Evolutionary conservation across 495 filamentous ascomycete genomes (phyloP), one percentile per base, ranked within the genome.

Genomic region (Tuber magnatum): DNA sequence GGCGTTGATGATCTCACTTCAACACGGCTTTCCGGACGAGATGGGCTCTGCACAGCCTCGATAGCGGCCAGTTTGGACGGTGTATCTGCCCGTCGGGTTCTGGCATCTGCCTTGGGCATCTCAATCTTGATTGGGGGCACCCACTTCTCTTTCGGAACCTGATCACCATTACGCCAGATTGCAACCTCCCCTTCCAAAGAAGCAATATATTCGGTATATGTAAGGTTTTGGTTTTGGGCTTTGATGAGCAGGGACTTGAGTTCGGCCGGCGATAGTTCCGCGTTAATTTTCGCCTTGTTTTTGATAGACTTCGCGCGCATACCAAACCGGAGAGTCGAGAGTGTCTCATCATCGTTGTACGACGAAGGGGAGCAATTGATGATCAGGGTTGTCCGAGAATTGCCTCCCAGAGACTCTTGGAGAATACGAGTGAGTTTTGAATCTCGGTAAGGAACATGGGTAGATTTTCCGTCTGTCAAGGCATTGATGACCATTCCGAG

Each of bases 241-340:
- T 97, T 97, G 84, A 91, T 93, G 80, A 99, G 88, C 81, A 97
- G 87, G 73, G 89, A 87, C 86, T 98, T 98, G 86, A 99, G 87
- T 83, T 99, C 96, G 10, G 92, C 89, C 18, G 95, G 95, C 82
- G 94, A 97, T 77, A 98, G 88, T 83, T 99, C 95, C 65, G 94
- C 94, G 83, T 99, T 99, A 86, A 99, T 91, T 92, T 97, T 98
- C 82, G 95, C 95, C 87, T 97, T 98, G 86, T 99, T 98, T 91
- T 99, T 97, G 85, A 99, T 99, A 0, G 94, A 91, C 87, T 99
- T 99, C 61, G 95, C 95, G 80, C 95, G 88, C 83, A 97, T 94
- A 87, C 95, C 95, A 83, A 99, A 99, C 42, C 94, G 89, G 69
- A 99, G 86, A 14, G 95, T 99, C 46, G 93, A 93, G 70, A 99